Conservation (phyloP, 1,284 basidiomycete species). For the Hypsizygus ulmarius region DNA sequence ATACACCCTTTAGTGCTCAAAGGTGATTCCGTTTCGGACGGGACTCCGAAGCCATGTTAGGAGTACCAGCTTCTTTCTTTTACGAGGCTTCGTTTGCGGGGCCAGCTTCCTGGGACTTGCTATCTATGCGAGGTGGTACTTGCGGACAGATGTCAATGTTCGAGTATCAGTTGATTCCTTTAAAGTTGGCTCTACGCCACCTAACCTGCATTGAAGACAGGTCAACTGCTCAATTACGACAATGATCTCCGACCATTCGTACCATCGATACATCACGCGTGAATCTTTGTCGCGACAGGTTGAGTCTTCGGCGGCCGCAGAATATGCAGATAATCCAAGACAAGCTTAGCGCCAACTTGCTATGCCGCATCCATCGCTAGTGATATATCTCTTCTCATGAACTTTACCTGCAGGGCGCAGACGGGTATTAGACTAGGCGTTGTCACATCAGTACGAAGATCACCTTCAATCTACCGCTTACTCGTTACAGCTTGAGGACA, state of each 20-base stretch:
- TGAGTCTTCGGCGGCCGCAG: constrained; percentile 36
- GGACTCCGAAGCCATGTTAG: too few species aligned
- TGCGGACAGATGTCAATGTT: too few species aligned
- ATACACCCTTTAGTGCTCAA: too few species aligned
- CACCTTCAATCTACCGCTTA: constrained; percentile 39
- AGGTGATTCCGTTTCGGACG: too few species aligned
- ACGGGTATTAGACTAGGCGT: neutral
- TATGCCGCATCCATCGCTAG: constrained; percentile 36
- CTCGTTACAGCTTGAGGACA: constrained; percentile 41
- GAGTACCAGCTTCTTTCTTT: too few species aligned
- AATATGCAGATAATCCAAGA: constrained; percentile 37
- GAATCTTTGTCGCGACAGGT: constrained; percentile 34
- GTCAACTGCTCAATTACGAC: neutral
- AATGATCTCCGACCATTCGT: neutral
- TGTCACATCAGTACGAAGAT: neutral
- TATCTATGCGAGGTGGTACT: too few species aligned
- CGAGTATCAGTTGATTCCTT: too few species aligned
- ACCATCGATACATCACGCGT: constrained; percentile 39
- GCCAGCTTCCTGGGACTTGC: too few species aligned
- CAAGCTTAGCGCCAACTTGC: constrained; percentile 33
- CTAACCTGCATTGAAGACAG: constrained; percentile 8
- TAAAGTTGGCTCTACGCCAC: constrained; percentile 14
- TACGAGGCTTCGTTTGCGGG: too few species aligned
- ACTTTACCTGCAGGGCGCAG: constrained; percentile 25
- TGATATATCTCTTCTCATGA: constrained; percentile 42